Base-by-base conservation (phyloP, 2,329 filamentous ascomycete genomes). In the Corniculantispora saksenae region DNA sequence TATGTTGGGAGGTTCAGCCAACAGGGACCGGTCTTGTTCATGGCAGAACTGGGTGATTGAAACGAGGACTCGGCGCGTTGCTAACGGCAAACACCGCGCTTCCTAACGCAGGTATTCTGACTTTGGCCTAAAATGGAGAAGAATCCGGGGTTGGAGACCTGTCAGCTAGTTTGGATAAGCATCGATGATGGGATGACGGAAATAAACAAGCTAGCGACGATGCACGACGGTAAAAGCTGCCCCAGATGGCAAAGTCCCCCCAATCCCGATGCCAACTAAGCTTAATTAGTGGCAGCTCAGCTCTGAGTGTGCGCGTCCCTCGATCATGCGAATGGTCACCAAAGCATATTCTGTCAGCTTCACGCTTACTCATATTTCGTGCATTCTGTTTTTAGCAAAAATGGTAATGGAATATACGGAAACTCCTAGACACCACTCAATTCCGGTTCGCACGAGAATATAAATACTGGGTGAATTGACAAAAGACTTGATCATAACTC, bases 221-320 rank as follows among this genome's bases (percentile, higher is more conserved):
- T 23, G 4, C 13, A 23, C 29, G 17, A 17, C 38, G 40, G 25
- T 15, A 58, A 47, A 47, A 19, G 7, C 17, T 58, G 38, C 40
- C 55, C 17, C 55, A 47, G 40, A 58, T 40, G 40, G 55, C 9
- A 58, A 58, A 15, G 23, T 32, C 23, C 10, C 17, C 38, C 55
- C 55, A 58, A 58, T 23, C 32, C 55, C 55, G 55, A 58, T 58
- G 12, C 38, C 29, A 58, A 32, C 55, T 58, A 58, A 58, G 38
- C 40, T 58, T 58, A 58, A n/a, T 45, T 47, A n/a, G 55, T 58
- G 40, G 17, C 55, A 43, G 55, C 45, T 58, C 23, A 15, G 7
- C 55, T 45, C 38, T 58, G 23, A 19, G 38, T 58, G 15, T 57
- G 55, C 40, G 55, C 23, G 40, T 45, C 40, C 55, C 8, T 17